These are phyloP conservation scores for Pseudoneurospora amorphoporcata DNA, from an alignment of 495 filamentous ascomycete species.

Conservation along the genomic window DNA sequence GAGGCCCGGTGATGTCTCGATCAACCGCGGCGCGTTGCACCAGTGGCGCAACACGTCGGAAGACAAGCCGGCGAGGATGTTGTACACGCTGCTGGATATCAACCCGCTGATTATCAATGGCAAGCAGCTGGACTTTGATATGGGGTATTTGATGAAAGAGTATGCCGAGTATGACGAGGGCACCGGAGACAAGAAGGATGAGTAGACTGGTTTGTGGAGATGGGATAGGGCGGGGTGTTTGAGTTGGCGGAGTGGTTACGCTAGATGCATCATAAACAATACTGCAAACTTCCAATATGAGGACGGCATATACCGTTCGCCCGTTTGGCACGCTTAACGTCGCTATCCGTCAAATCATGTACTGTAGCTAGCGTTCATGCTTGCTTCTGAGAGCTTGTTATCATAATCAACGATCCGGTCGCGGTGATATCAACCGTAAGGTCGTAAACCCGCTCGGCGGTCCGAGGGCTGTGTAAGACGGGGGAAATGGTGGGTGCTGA, in stretches of 20 bases:
- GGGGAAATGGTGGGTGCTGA: not conserved
- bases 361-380: not conserved
- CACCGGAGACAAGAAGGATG: not conserved
- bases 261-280: not conserved
- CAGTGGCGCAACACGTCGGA: slow-evolving; percentile 46
- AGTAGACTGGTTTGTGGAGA: not conserved
- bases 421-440: not conserved
- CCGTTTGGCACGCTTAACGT: not conserved
- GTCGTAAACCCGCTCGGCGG: not conserved
- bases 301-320: not conserved
- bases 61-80: not conserved
- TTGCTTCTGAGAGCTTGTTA: not conserved
- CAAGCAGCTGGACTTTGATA: not conserved
- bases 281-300: not conserved
- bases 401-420: not conserved
- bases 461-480: not conserved
- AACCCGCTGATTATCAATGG: not conserved
- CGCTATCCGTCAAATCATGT: not conserved
- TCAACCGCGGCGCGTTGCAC: slow-evolving; percentile 53
- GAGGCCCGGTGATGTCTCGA: slow-evolving; percentile 37
- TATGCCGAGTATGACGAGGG: not conserved
- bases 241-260: not conserved
- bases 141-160: not conserved
- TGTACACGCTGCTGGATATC: not conserved
- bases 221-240: not conserved